Percentiles rank a stretch among this genome's conserved stretches.
phyloP scores from a whole-genome alignment of 345 rosid genomes.

The Physaria fendleri region DNA sequence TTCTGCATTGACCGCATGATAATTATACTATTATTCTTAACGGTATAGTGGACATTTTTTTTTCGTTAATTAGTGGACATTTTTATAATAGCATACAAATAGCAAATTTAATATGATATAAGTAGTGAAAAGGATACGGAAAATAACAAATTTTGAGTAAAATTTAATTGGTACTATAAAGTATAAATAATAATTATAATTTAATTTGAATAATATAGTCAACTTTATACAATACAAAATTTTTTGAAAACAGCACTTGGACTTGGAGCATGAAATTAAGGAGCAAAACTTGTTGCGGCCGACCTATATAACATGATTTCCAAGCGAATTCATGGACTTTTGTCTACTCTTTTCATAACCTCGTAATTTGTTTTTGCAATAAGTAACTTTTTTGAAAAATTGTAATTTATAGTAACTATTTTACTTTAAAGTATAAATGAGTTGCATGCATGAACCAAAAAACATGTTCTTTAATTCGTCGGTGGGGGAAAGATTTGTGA shows the following conservation, averaged over 20 bases:
- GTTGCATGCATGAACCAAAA: not conserved
- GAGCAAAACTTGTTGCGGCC: conserved; percentile 4
- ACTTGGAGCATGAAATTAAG: conserved; percentile 14
- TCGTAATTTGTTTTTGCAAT: not conserved
- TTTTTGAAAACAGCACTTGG: not conserved
- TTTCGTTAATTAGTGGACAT: not conserved
- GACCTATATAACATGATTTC: conserved; percentile 10
- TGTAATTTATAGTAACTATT: not conserved
- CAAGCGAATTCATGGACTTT: conserved; percentile 15
- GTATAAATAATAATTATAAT: not conserved
- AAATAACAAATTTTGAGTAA: not conserved
- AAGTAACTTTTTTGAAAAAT: not conserved
- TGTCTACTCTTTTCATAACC: not conserved
- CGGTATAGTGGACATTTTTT: not conserved
- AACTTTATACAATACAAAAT: not conserved
- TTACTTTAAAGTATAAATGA: not conserved
- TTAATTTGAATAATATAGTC: not conserved
- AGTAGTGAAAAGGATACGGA: not conserved
- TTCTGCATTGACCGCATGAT: conserved; percentile 7
- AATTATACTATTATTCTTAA: not conserved
- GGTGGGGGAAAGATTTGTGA: not conserved
- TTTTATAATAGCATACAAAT: not conserved
- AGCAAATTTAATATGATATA: not conserved
- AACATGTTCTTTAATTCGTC: not conserved
- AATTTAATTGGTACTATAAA: not conserved